A percentile compares a stretch with the other conserved stretches of the same genome.
These are phyloP conservation scores for Zygosaccharomyces pseudorouxii DNA, from an alignment of 805 yeast genomes.

Conservation along the genomic window DNA sequence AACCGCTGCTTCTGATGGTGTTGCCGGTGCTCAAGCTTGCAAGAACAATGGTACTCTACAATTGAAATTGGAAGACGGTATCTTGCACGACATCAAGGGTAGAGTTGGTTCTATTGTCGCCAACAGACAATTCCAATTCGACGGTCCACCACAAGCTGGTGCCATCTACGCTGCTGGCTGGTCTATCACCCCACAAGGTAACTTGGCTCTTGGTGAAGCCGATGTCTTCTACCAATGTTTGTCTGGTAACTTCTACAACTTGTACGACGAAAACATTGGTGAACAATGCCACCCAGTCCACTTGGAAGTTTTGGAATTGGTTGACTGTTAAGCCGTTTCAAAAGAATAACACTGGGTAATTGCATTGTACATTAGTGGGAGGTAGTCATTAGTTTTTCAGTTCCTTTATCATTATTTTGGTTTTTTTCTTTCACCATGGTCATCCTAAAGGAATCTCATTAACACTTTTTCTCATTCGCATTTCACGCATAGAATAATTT, in stretches of 20 bases:
- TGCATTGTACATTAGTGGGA: slow-evolving; percentile 14
- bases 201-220: slow-evolving; percentile 58
- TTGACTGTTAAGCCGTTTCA: slow-evolving; percentile 59
- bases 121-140: slow-evolving; percentile 81
- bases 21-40: slow-evolving; percentile 38
- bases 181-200: slow-evolving; percentile 50
- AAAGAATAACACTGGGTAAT: slow-evolving; percentile 34
- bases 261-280: slow-evolving; percentile 62
- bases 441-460: slow-evolving; percentile 2
- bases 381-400: slow-evolving; percentile 2
- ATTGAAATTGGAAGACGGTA: slow-evolving; percentile 47
- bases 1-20: slow-evolving; percentile 13
- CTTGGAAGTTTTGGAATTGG: slow-evolving; percentile 54
- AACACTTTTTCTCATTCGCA: neutral
- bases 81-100: slow-evolving; percentile 55
- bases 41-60: slow-evolving; percentile 47
- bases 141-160: slow-evolving; percentile 83
- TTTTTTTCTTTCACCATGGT: neutral
- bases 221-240: slow-evolving; percentile 69
- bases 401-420: neutral
- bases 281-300: slow-evolving; percentile 60
- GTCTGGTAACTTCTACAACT: slow-evolving; percentile 74
- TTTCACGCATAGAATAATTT: neutral
- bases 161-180: slow-evolving; percentile 68
- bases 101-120: slow-evolving; percentile 79